Conservation (phyloP, 805 yeast genomes). For the Deakozyma indianensis region DNA sequence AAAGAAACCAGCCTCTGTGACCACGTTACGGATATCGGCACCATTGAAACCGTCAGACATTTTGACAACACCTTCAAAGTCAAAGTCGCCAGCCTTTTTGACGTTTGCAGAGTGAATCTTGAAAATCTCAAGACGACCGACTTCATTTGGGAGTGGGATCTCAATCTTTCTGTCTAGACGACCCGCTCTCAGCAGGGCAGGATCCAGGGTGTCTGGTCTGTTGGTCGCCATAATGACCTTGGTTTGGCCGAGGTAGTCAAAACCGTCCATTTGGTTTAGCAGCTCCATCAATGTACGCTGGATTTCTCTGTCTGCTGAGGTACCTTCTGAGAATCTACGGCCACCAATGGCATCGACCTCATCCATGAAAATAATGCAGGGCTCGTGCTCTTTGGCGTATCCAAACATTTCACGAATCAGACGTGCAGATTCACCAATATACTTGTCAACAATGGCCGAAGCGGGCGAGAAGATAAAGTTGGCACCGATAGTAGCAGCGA, state of each 20-base stretch:
- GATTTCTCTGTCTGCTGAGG: conserved; percentile 96
- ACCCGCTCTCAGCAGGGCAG: conserved; percentile 94
- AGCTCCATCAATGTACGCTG: conserved; percentile 97
- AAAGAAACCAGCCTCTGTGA: conserved; percentile 97
- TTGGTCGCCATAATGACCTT: conserved; percentile 99
- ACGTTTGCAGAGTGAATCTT: conserved; percentile 83
- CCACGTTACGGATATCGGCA: conserved; percentile 92
- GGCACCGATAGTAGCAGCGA: conserved; percentile 97
- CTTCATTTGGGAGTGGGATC: conserved; percentile 90
- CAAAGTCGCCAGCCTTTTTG: conserved; percentile 86
- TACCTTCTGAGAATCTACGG: conserved; percentile 92
- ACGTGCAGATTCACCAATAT: conserved; percentile 95
- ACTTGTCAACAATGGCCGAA: conserved; percentile 93
- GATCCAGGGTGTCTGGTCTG: conserved; percentile 95
- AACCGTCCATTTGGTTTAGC: conserved; percentile 96
- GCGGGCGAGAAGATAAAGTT: conserved; percentile 98
- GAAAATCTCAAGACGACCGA: conserved; percentile 84
- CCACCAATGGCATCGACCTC: conserved; percentile 99
- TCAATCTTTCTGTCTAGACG: conserved; percentile 94
- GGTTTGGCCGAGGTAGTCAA: conserved; percentile 91
- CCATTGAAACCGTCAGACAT: conserved; percentile 99
- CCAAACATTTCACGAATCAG: conserved; percentile 95
- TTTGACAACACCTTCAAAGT: conserved; percentile 91
- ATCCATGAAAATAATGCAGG: conserved; percentile 96
- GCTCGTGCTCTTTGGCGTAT: conserved; percentile 95